phyloP scores from a whole-genome alignment of 345 rosid species.

The Limnanthes douglasii region DNA sequence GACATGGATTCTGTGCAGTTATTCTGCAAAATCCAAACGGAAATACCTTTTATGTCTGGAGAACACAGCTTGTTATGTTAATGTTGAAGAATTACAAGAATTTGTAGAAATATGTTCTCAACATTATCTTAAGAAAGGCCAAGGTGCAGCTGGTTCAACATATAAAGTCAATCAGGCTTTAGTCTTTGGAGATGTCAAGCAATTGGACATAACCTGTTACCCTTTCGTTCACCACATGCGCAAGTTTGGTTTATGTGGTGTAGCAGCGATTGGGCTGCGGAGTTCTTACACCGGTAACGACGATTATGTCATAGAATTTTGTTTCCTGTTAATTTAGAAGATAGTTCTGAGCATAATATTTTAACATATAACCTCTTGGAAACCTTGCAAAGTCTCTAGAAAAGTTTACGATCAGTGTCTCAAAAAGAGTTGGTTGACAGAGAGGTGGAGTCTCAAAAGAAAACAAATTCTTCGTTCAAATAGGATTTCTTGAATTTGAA shows the following conservation, averaged over 20 bases:
- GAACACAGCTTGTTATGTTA: slow-evolving; percentile 43
- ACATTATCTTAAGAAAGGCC: slow-evolving; percentile 51
- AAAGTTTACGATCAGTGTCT: slow-evolving; percentile 46
- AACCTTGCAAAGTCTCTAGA: slow-evolving; percentile 60
- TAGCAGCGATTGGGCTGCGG: slow-evolving; percentile 56
- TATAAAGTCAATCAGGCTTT: slow-evolving; percentile 48
- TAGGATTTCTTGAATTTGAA: slow-evolving; percentile 11
- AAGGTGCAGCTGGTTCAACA: no score
- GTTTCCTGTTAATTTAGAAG: slow-evolving; percentile 45
- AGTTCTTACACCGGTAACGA: slow-evolving; percentile 44
- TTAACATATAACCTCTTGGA: slow-evolving; percentile 42
- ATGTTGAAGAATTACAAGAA: slow-evolving; percentile 32
- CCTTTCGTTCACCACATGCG: no score
- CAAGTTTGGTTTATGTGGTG: no score
- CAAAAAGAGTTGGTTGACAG: slow-evolving; percentile 19
- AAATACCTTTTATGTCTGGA: slow-evolving; percentile 37
- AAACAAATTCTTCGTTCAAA: slow-evolving; percentile 12
- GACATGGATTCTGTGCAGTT: slow-evolving; percentile 58
- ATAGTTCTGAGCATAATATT: slow-evolving; percentile 47
- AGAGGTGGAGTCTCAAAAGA: slow-evolving; percentile 14
- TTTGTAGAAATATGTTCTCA: slow-evolving; percentile 49
- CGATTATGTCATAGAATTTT: no score
- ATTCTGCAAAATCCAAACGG: slow-evolving; percentile 10
- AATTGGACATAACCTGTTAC: no score
- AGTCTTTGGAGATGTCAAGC: slow-evolving; percentile 43